Evolutionary conservation across 768 basidiomycete species (phyloP).

Genomic region (Macrocybe gigantea): DNA sequence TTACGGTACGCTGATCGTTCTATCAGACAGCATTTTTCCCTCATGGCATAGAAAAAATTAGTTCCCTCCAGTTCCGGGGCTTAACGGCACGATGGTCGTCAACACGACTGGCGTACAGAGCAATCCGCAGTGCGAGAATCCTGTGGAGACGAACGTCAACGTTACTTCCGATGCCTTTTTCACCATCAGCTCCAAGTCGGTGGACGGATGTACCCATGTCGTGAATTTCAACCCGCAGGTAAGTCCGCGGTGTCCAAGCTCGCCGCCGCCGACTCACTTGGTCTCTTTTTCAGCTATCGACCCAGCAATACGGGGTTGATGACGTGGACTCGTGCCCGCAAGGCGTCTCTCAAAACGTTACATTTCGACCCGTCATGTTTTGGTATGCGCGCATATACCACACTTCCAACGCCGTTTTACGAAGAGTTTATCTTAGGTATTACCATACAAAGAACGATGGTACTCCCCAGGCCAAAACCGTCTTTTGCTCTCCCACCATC

Average conservation of each 20-base stretch:
- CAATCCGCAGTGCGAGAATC: slow-evolving; percentile 38
- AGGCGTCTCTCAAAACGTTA: slow-evolving; percentile 19
- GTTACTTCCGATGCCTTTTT: slow-evolving; percentile 18
- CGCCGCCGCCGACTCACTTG: background rate
- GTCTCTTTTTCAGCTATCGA: slow-evolving; percentile 20
- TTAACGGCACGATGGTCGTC: slow-evolving; percentile 49
- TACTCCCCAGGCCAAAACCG: slow-evolving; percentile 34
- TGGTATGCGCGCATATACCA: slow-evolving; percentile 35
- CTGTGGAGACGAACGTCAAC: slow-evolving; percentile 21
- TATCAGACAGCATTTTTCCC: background rate
- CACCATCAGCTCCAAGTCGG: slow-evolving; percentile 36
- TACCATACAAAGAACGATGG: slow-evolving; percentile 29
- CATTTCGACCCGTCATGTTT: slow-evolving; percentile 57
- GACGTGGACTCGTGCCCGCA: slow-evolving; percentile 25
- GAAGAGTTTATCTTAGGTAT: slow-evolving; percentile 19
- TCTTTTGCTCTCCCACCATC: slow-evolving; percentile 57
- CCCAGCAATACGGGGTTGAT: slow-evolving; percentile 45
- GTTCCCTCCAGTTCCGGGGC: slow-evolving; percentile 33
- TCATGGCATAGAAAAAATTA: slow-evolving; percentile 12
- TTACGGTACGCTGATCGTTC: slow-evolving; percentile 29
- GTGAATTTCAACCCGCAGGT: slow-evolving; percentile 33
- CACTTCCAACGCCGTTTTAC: background rate
- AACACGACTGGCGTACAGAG: slow-evolving; percentile 50
- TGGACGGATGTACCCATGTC: slow-evolving; percentile 37
- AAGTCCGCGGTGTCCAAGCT: slow-evolving; percentile 5